Evolutionary conservation across 1,284 basidiomycete genomes (phyloP).

Genomic region (Cutaneotrichosporon cutaneum): DNA sequence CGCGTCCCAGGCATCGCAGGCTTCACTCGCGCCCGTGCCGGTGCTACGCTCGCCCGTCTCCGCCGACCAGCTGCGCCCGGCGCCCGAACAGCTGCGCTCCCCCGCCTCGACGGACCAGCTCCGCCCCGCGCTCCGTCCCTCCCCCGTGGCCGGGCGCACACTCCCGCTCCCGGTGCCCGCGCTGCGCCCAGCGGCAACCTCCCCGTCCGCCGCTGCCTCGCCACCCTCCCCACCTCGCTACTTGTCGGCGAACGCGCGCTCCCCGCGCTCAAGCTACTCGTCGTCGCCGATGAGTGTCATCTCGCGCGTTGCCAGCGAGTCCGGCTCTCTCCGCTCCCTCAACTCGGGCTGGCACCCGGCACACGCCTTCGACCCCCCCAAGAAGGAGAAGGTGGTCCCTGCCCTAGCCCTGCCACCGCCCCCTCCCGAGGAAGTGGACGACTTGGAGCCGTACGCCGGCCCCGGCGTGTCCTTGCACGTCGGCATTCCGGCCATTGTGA

Average conservation of each 20-base stretch:
- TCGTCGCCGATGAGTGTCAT: slow-evolving; percentile 3
- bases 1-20: neutral
- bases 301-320: slow-evolving; percentile 12
- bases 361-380: slow-evolving; percentile 46
- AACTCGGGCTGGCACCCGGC: slow-evolving; percentile 35
- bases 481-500: slow-evolving; percentile 88
- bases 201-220: neutral
- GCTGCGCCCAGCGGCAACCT: neutral
- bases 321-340: slow-evolving; percentile 10
- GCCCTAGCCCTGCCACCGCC: slow-evolving; percentile 15
- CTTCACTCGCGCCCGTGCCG: neutral
- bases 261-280: neutral
- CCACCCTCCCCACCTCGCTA: neutral
- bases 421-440: slow-evolving; percentile 21
- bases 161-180: neutral
- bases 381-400: slow-evolving; percentile 17
- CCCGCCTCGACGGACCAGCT: slow-evolving; percentile 1
- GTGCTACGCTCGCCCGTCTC: neutral
- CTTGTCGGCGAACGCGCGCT: neutral
- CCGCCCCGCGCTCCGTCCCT: neutral
- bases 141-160: neutral
- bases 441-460: slow-evolving; percentile 26
- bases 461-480: slow-evolving; percentile 72
- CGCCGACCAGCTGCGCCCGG: neutral
- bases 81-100: neutral